A percentile compares a stretch with the other conserved stretches of the same genome.
These are phyloP conservation scores for Magnolia sinica DNA, from an alignment of 164 flowering plant genomes.

Conservation along the genomic window DNA sequence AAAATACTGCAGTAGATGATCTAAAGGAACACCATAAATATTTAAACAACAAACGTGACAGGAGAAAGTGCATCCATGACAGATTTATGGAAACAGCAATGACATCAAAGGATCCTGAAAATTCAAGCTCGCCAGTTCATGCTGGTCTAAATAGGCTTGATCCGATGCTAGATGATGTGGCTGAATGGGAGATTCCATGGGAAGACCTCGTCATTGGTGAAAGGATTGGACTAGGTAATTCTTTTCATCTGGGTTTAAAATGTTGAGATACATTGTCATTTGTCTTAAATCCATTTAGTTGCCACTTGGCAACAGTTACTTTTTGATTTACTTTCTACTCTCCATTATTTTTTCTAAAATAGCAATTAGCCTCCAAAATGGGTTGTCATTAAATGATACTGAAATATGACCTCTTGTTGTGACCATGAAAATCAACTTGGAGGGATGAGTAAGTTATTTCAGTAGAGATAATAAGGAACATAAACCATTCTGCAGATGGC, in stretches of 20 bases:
- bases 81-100: conserved; percentile 34
- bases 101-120: conserved; percentile 34
- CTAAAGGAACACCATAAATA: conserved; percentile 24
- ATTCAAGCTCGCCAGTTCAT: conserved; percentile 32
- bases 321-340: too few species aligned
- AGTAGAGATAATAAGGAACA: too few species aligned
- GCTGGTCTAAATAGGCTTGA: conserved; percentile 41
- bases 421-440: too few species aligned
- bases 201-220: conserved; percentile 92
- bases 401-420: too few species aligned
- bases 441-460: too few species aligned
- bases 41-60: conserved; percentile 29
- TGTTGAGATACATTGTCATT: neutral
- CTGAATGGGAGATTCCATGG: conserved; percentile 92
- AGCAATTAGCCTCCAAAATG: too few species aligned
- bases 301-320: too few species aligned
- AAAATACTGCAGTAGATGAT: conserved; percentile 17
- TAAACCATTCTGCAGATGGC: too few species aligned
- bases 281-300: neutral
- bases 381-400: too few species aligned
- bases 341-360: too few species aligned
- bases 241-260: conserved; percentile 2
- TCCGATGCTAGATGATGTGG: conserved; percentile 72
- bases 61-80: conserved; percentile 36
- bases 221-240: conserved; percentile 94